Conservation (phyloP, 2,329 filamentous ascomycete species). For the Sporothrix pseudoabietina region DNA sequence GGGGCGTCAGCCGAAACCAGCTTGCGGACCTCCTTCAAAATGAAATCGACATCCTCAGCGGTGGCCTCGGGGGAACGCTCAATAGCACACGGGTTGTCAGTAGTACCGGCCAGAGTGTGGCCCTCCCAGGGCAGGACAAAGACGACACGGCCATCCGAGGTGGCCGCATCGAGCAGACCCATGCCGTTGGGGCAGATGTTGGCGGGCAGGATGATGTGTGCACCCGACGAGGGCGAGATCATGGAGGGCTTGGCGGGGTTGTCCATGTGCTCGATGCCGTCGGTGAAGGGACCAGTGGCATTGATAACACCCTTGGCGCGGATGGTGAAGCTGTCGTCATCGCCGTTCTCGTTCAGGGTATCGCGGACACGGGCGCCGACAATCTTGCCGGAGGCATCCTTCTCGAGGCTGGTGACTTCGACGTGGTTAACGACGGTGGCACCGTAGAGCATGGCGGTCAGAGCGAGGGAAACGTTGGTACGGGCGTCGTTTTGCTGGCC, state of each 20-base stretch:
- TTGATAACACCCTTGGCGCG: constrained; percentile 81
- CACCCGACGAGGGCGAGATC: constrained; percentile 77
- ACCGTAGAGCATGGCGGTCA: constrained; percentile 79
- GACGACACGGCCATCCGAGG: constrained; percentile 82
- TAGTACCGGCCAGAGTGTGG: constrained; percentile 82
- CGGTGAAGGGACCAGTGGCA: constrained; percentile 79
- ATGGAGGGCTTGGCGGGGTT: constrained; percentile 69
- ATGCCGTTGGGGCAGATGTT: constrained; percentile 78
- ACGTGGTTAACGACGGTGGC: constrained; percentile 79
- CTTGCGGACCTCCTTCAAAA: constrained; percentile 74
- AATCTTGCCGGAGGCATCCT: constrained; percentile 69
- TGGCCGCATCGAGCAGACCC: constrained; percentile 78
- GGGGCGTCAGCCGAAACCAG: constrained; percentile 67
- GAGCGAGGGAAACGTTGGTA: constrained; percentile 82
- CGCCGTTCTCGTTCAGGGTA: constrained; percentile 56
- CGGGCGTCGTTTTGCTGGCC: constrained; percentile 85
- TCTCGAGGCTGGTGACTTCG: constrained; percentile 61
- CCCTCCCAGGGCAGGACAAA: constrained; percentile 89
- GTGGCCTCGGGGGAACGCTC: constrained; percentile 27
- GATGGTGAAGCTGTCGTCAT: constrained; percentile 65
- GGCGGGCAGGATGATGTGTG: constrained; percentile 80
- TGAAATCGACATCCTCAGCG: constrained; percentile 42
- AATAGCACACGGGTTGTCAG: constrained; percentile 71
- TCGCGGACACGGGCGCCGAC: constrained; percentile 70
- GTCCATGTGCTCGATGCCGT: constrained; percentile 79